A percentile compares a stretch with the other conserved stretches of the same genome.
These are phyloP conservation scores for Xenosphaeropsis pyriputrescens DNA, from an alignment of 2,329 filamentous ascomycete species.

Conservation along the genomic window DNA sequence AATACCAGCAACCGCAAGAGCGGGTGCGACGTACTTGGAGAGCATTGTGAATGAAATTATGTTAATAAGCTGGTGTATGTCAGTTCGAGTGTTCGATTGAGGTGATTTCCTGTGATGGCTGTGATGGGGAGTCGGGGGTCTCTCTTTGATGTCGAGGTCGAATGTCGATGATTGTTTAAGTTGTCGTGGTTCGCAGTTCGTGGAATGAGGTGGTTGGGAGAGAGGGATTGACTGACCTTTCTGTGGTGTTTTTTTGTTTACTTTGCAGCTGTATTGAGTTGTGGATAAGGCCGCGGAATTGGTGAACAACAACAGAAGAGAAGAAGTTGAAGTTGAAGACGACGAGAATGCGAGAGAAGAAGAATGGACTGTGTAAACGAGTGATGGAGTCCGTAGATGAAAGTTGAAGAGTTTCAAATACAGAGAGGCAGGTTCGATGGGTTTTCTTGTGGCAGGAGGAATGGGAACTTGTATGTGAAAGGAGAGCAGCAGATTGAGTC, in stretches of 20 bases:
- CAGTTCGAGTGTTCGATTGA: background rate
- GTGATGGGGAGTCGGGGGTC: too few relatives aligned
- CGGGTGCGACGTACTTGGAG: slow-evolving; percentile 28
- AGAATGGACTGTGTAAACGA: too few relatives aligned
- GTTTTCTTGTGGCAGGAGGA: too few relatives aligned
- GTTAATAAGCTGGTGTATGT: slow-evolving; percentile 7
- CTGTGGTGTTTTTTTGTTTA: background rate
- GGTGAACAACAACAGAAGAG: slow-evolving; percentile 1
- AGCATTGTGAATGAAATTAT: slow-evolving; percentile 25
- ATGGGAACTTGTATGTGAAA: too few relatives aligned
- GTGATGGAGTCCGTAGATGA: too few relatives aligned
- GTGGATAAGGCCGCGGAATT: background rate
- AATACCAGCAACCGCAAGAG: slow-evolving; percentile 27
- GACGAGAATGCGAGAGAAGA: background rate
- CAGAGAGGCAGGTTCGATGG: too few relatives aligned
- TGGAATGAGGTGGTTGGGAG: slow-evolving; percentile 2
- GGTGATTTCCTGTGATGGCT: too few relatives aligned
- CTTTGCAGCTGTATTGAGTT: background rate
- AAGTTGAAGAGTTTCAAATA: too few relatives aligned
- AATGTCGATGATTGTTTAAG: too few relatives aligned
- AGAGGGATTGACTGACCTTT: background rate
- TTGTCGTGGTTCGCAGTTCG: too few relatives aligned
- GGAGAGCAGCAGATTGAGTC: too few relatives aligned
- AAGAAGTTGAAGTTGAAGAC: slow-evolving; percentile 1
- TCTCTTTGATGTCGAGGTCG: too few relatives aligned